phyloP scores from a whole-genome alignment of 306 rosid genomes.

The Prunus persica region DNA sequence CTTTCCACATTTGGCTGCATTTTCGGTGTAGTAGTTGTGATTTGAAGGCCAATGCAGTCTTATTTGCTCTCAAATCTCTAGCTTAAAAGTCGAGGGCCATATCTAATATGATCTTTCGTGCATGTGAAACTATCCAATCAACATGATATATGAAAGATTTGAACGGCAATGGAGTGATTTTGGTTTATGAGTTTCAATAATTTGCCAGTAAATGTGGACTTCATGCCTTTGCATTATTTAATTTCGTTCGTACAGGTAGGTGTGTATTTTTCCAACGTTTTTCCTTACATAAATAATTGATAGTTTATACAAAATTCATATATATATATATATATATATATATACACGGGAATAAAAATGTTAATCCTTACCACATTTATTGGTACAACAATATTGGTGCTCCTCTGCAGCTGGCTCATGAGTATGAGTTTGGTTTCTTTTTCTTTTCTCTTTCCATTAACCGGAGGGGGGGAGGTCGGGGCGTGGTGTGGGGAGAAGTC shows the following conservation, averaged over 20 bases:
- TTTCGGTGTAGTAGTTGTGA: constrained; percentile 27
- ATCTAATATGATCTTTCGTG: not conserved
- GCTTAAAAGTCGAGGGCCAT: not conserved
- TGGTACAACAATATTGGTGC: not conserved
- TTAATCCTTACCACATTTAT: not conserved
- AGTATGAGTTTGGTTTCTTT: not conserved
- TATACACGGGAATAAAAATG: too few species aligned
- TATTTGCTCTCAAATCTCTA: not conserved
- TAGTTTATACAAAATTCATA: not conserved
- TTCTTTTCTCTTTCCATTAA: not conserved
- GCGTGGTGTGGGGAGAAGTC: too few species aligned
- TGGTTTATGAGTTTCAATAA: not conserved
- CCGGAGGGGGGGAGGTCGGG: too few species aligned
- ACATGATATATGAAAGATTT: not conserved
- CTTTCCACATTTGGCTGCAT: not conserved
- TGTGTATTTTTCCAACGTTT: too few species aligned
- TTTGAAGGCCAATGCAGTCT: not conserved
- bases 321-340: too few species aligned
- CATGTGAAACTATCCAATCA: not conserved
- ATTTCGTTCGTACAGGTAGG: too few species aligned
- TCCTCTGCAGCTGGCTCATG: not conserved
- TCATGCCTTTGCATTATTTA: not conserved
- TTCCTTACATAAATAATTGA: too few species aligned
- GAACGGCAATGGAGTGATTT: not conserved
- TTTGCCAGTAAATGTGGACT: not conserved